Conservation (phyloP, 306 rosid genomes). For the Cucurbita maxima region DNA sequence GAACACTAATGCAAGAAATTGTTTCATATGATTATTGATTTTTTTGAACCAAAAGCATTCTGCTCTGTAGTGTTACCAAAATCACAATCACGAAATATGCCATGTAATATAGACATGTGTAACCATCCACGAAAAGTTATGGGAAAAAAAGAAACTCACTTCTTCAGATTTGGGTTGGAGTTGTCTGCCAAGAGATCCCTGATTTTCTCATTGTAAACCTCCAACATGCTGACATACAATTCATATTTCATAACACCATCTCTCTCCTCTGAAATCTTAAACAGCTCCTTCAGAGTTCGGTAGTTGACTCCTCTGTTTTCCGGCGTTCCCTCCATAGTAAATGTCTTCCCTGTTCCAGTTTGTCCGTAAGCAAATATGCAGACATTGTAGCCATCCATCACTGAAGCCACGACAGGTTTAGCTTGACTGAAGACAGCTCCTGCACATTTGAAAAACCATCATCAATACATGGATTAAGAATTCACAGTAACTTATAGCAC, state of each 20-base stretch:
- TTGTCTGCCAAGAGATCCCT: conserved; percentile 76
- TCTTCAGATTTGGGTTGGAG: conserved; percentile 56
- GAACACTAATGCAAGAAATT: neutral
- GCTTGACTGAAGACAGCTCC: conserved; percentile 75
- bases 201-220: conserved; percentile 90
- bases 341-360: conserved; percentile 97
- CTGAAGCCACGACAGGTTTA: conserved; percentile 73
- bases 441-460: conserved; percentile 18
- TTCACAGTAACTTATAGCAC: neutral
- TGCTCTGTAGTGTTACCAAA: neutral
- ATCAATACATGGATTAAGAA: neutral
- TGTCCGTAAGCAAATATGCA: conserved; percentile 99
- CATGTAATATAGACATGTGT: neutral
- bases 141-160: conserved; percentile 33
- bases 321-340: conserved; percentile 90
- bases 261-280: conserved; percentile 56
- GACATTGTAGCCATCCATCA: conserved; percentile 85
- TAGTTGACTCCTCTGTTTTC: conserved; percentile 90
- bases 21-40: neutral
- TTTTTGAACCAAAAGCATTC: neutral
- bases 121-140: neutral
- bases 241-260: conserved; percentile 56
- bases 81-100: neutral
- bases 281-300: conserved; percentile 78
- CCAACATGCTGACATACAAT: conserved; percentile 81